Percentiles rank a stretch among this genome's conserved stretches.
phyloP scores from a whole-genome alignment of 257 asterid genomes.

The Petunia secreta region DNA sequence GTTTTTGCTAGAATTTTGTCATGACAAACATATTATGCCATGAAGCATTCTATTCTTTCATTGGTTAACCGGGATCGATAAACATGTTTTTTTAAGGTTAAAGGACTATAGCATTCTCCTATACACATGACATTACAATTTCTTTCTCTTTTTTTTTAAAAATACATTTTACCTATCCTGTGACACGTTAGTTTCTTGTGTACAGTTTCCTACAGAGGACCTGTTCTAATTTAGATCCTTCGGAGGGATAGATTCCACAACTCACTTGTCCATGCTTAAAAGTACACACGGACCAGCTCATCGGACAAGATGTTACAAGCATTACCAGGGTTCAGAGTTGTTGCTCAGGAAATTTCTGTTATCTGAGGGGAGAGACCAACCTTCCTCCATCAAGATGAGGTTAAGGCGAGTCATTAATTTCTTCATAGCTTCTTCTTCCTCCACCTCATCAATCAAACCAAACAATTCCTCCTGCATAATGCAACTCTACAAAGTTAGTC shows the following conservation, averaged over 20 bases:
- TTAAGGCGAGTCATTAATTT: slow-evolving; percentile 63
- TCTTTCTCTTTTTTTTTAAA: too few relatives aligned
- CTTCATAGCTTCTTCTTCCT: slow-evolving; percentile 69
- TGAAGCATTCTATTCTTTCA: not conserved
- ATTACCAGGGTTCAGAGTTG: slow-evolving; percentile 79
- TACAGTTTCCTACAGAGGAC: not conserved
- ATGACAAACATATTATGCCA: not conserved
- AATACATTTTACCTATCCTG: slow-evolving; percentile 13
- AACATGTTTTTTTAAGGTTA: not conserved
- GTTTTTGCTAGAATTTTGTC: not conserved
- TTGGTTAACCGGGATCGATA: not conserved
- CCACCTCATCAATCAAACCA: slow-evolving; percentile 38
- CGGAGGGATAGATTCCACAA: slow-evolving; percentile 19
- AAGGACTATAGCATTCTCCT: slow-evolving; percentile 1
- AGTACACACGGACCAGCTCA: not conserved
- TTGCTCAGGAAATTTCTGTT: slow-evolving; percentile 53
- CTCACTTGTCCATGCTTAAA: slow-evolving; percentile 7
- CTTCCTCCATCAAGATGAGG: slow-evolving; percentile 76
- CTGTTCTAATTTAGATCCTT: not conserved
- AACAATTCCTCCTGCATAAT: slow-evolving; percentile 39
- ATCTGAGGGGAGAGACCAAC: slow-evolving; percentile 64
- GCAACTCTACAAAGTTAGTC: slow-evolving; percentile 30
- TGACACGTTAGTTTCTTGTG: not conserved
- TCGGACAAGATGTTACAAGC: not conserved
- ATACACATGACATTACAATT: not conserved